Percentiles rank a stretch among this genome's conserved stretches.
These are phyloP conservation scores for Mycena indigotica DNA, from an alignment of 768 basidiomycete genomes.

Conservation along the genomic window DNA sequence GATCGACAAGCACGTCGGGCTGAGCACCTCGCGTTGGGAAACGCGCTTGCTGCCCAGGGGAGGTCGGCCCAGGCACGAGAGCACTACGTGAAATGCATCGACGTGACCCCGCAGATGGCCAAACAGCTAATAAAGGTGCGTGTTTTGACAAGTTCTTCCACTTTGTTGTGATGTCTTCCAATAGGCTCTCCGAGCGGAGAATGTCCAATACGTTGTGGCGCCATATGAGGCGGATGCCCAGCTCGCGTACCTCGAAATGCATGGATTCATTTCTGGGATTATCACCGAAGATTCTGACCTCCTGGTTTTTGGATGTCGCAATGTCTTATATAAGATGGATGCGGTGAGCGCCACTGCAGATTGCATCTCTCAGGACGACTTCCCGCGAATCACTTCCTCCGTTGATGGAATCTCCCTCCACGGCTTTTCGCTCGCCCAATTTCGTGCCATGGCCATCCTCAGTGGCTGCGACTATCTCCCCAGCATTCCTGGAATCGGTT, in stretches of 20 bases:
- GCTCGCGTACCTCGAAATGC: constrained; percentile 85
- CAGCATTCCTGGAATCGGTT: constrained; percentile 86
- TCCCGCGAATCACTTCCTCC: constrained; percentile 61
- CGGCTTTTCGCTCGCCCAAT: constrained; percentile 79
- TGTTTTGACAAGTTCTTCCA: not conserved
- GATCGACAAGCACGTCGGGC: constrained; percentile 76
- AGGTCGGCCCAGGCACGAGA: constrained; percentile 82
- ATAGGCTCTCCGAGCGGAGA: no score
- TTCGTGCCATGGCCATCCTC: constrained; percentile 90
- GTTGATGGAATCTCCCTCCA: constrained; percentile 36
- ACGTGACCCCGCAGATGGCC: constrained; percentile 97
- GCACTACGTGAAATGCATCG: constrained; percentile 85
- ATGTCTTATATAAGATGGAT: constrained; percentile 94
- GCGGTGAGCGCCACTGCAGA: constrained; percentile 61
- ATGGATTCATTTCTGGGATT: constrained; percentile 83
- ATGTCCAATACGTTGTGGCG: constrained; percentile 84
- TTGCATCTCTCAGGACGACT: constrained; percentile 67
- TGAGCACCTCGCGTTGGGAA: constrained; percentile 75
- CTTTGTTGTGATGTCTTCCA: no score
- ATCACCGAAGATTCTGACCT: constrained; percentile 98
- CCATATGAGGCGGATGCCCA: constrained; percentile 99
- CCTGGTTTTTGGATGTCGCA: constrained; percentile 93
- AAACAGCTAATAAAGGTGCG: constrained; percentile 93
- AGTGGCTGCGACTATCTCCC: constrained; percentile 93
- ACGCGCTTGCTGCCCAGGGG: constrained; percentile 74